Conservation (phyloP, 805 yeast genomes). For the Sugiyamaella smithiae region DNA sequence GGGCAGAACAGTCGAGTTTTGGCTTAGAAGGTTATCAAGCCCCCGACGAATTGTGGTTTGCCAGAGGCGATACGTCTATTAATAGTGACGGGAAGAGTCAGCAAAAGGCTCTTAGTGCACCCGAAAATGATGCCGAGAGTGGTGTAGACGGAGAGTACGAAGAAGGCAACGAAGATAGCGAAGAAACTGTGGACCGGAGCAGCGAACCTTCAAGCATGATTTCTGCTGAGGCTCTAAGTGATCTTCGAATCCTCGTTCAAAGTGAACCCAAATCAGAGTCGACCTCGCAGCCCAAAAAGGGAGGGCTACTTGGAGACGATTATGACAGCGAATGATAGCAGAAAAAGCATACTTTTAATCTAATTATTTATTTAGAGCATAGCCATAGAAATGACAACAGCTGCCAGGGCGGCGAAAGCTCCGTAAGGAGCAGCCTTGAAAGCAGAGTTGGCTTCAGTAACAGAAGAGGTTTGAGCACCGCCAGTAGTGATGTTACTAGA, state of each 20-base stretch:
- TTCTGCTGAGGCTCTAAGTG: background rate
- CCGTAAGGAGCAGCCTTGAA: background rate
- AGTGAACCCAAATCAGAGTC: too few relatives aligned
- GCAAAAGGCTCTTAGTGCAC: background rate
- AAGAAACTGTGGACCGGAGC: too few relatives aligned
- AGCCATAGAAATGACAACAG: background rate
- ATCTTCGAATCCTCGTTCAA: too few relatives aligned
- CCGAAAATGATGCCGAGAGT: background rate
- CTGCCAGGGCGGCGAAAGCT: background rate
- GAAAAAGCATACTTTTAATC: background rate
- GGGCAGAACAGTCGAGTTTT: slow-evolving; percentile 15
- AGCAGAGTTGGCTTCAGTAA: background rate
- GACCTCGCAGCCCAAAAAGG: background rate
- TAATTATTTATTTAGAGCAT: background rate
- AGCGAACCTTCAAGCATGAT: too few relatives aligned
- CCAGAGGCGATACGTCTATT: slow-evolving; percentile 19
- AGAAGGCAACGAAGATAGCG: too few relatives aligned
- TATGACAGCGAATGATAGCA: background rate
- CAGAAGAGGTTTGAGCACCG: background rate
- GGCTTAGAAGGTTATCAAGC: slow-evolving; percentile 30
- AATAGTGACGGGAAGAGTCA: slow-evolving; percentile 14
- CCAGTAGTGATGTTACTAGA: background rate
- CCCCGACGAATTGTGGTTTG: slow-evolving; percentile 28
- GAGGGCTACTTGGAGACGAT: background rate
- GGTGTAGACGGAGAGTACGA: too few relatives aligned